A percentile compares a stretch with the other conserved stretches of the same genome.
Conservation (phyloP, 2,329 filamentous ascomycete species). For the Aspergillus pseudoviridinutans region DNA sequence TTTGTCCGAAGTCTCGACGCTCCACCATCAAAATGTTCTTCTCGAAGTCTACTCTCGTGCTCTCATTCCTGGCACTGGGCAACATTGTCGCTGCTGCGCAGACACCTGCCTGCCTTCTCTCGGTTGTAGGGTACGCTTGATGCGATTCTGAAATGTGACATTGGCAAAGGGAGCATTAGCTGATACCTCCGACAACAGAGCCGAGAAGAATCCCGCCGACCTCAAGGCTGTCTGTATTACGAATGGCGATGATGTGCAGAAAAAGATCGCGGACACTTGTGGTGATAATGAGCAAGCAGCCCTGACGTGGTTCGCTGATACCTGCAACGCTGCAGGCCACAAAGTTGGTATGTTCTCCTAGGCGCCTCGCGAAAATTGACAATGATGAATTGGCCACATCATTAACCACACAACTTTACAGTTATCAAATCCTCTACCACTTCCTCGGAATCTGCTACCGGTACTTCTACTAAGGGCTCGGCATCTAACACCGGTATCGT, state of each 20-base stretch:
- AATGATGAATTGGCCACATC: constrained; percentile 2
- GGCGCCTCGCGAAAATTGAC: background rate
- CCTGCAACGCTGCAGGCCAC: constrained; percentile 38
- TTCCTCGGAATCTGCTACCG: constrained; percentile 20
- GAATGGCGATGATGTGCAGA: constrained; percentile 32
- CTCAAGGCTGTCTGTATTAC: constrained; percentile 38
- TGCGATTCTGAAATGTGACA: background rate
- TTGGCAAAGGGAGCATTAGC: constrained; percentile 5
- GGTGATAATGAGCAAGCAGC: constrained; percentile 28
- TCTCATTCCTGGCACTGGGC: constrained; percentile 44
- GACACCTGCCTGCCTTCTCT: constrained; percentile 50
- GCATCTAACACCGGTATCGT: constrained; percentile 5
- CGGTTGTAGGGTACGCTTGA: constrained; percentile 46
- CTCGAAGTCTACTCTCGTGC: constrained; percentile 39
- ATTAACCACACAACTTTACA: background rate
- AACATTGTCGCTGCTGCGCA: constrained; percentile 40
- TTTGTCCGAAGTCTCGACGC: constrained; percentile 1
- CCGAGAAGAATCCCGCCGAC: constrained; percentile 35
- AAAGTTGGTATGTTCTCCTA: constrained; percentile 32
- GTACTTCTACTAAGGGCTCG: constrained; percentile 15
- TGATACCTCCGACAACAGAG: constrained; percentile 25
- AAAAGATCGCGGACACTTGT: constrained; percentile 35
- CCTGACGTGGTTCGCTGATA: constrained; percentile 36
- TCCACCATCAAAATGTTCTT: constrained; percentile 40
- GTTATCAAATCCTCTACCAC: constrained; percentile 11